Evolutionary conservation across 345 rosid species (phyloP).

Genomic region (Aegle marmelos): DNA sequence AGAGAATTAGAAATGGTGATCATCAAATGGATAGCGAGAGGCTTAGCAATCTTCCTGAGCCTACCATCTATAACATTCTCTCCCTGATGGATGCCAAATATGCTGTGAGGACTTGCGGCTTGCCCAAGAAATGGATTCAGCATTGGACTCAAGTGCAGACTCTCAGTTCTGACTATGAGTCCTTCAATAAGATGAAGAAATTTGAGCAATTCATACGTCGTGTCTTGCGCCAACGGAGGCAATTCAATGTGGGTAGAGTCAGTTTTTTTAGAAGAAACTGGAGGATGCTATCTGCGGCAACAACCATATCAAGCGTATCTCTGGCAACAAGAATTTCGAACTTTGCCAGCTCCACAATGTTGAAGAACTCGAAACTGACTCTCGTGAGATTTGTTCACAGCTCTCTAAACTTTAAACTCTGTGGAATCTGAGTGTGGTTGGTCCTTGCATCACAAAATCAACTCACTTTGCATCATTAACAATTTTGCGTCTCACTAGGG

Average conservation of each 20-base stretch:
- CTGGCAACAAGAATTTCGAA: background rate
- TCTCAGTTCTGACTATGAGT: background rate
- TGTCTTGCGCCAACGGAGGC: background rate
- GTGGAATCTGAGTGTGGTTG: too few relatives aligned
- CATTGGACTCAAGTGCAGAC: background rate
- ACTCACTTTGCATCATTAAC: too few relatives aligned
- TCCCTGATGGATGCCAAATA: background rate
- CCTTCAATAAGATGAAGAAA: background rate
- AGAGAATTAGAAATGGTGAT: background rate
- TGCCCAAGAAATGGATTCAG: background rate
- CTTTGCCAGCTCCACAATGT: background rate
- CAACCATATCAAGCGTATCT: background rate
- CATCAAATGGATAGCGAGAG: background rate
- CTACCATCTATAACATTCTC: background rate
- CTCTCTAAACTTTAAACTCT: too few relatives aligned
- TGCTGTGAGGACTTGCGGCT: background rate
- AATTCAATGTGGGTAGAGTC: background rate
- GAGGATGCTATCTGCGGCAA: too few relatives aligned
- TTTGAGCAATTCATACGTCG: background rate
- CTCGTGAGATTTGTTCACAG: too few relatives aligned
- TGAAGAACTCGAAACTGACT: too few relatives aligned
- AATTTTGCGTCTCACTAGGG: too few relatives aligned
- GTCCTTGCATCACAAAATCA: too few relatives aligned
- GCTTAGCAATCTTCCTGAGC: background rate
- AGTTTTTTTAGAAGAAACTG: too few relatives aligned